Evolutionary conservation across 345 rosid species (phyloP).

Genomic region (Eutrema heterophyllum): DNA sequence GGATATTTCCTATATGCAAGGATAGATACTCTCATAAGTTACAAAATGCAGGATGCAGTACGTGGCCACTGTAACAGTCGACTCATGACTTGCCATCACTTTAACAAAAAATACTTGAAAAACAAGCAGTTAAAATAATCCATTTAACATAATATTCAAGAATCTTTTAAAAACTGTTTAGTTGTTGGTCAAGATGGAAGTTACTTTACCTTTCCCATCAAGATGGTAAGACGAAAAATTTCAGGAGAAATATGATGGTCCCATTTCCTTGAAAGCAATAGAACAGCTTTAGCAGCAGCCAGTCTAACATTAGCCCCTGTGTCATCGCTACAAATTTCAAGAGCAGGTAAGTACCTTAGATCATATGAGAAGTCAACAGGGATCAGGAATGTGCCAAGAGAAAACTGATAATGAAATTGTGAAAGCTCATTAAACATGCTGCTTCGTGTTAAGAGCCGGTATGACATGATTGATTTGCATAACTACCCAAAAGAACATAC

Average conservation of each 20-base stretch:
- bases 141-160: not conserved
- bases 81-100: slow-evolving; percentile 10
- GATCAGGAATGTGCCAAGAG: not conserved
- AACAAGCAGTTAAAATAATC: not conserved
- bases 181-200: slow-evolving; percentile 12
- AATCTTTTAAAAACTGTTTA: not conserved
- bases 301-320: slow-evolving; percentile 50
- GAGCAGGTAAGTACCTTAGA: slow-evolving; percentile 6
- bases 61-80: not conserved
- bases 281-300: slow-evolving; percentile 86
- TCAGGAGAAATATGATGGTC: slow-evolving; percentile 79
- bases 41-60: slow-evolving; percentile 6
- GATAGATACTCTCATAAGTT: slow-evolving; percentile 9
- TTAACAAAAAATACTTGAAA: not conserved
- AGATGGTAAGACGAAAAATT: slow-evolving; percentile 52
- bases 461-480: slow-evolving; percentile 11
- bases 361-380: slow-evolving; percentile 8
- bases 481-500: slow-evolving; percentile 37
- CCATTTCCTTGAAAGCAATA: slow-evolving; percentile 85
- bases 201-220: slow-evolving; percentile 60
- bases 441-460: not conserved
- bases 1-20: slow-evolving; percentile 4
- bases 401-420: not conserved
- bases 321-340: slow-evolving; percentile 44
- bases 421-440: slow-evolving; percentile 2